Percentiles rank a stretch among this genome's conserved stretches.
Conservation (phyloP, 2,329 filamentous ascomycete genomes). For the Fusarium foetens region DNA sequence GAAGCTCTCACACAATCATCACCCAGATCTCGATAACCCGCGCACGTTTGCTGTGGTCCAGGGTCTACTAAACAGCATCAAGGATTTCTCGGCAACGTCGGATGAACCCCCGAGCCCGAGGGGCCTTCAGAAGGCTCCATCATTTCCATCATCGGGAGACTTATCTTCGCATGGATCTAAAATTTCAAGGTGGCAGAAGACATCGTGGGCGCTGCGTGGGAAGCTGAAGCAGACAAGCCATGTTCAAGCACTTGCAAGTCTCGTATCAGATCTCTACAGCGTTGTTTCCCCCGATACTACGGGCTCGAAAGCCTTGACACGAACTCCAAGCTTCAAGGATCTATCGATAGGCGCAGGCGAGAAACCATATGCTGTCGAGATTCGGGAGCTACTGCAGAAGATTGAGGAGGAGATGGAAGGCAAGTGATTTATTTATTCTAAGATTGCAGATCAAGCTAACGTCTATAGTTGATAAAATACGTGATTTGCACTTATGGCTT, state of each 20-base stretch:
- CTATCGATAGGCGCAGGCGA: not conserved
- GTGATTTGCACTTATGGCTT: fast-evolving
- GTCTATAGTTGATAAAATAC: fast-evolving
- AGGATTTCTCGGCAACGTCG: fast-evolving
- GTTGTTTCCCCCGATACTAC: fast-evolving
- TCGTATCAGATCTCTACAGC: not conserved
- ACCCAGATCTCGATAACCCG: not conserved
- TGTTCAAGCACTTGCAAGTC: not conserved
- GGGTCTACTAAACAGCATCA: not conserved
- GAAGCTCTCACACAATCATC: not conserved
- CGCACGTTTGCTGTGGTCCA: fast-evolving
- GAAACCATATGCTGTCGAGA: not conserved
- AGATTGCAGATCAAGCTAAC: not conserved
- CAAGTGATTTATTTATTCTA: fast-evolving
- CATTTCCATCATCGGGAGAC: fast-evolving
- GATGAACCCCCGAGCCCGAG: fast-evolving
- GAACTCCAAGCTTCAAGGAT: not conserved
- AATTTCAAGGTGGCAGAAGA: not conserved
- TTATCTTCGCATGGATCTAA: fast-evolving
- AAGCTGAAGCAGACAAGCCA: not conserved
- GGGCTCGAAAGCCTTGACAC: fast-evolving
- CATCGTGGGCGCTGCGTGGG: not conserved
- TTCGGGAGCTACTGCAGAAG: not conserved
- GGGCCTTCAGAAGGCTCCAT: not conserved
- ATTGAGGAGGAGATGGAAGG: not conserved